Conservation (phyloP, 768 basidiomycete species). For the Suillus paluster region DNA sequence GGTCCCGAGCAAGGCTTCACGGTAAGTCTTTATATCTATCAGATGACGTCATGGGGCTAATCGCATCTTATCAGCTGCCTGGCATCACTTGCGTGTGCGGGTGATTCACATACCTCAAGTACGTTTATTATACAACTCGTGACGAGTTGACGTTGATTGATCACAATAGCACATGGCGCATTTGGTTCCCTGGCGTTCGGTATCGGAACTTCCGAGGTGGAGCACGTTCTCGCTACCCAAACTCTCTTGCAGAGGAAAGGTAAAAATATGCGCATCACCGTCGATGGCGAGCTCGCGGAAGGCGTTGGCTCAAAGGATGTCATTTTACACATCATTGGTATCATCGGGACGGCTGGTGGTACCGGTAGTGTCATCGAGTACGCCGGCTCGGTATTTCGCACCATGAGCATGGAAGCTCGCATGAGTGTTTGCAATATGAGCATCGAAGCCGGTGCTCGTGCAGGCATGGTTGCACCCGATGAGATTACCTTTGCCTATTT, state of each 20-base stretch:
- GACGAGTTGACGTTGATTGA: slow-evolving; percentile 7
- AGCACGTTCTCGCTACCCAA: slow-evolving; percentile 93
- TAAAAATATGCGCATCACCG: slow-evolving; percentile 92
- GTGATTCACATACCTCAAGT: slow-evolving; percentile 95
- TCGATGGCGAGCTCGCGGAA: slow-evolving; percentile 79
- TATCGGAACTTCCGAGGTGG: slow-evolving; percentile 93
- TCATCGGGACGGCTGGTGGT: slow-evolving; percentile 92
- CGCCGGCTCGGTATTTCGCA: slow-evolving; percentile 85
- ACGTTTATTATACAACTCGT: slow-evolving; percentile 30
- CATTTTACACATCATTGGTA: slow-evolving; percentile 87
- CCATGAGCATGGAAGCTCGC: slow-evolving; percentile 87
- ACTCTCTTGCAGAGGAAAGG: slow-evolving; percentile 85
- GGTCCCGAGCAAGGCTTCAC: slow-evolving; percentile 96
- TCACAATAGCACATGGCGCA: slow-evolving; percentile 75
- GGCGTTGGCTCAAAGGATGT: slow-evolving; percentile 92
- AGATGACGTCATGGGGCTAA: background rate
- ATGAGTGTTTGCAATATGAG: slow-evolving; percentile 97
- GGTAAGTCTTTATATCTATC: slow-evolving; percentile 38
- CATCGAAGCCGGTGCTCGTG: slow-evolving; percentile 91
- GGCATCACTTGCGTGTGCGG: slow-evolving; percentile 87
- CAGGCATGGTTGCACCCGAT: slow-evolving; percentile 92
- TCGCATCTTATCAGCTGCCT: slow-evolving; percentile 51
- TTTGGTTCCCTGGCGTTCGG: slow-evolving; percentile 94
- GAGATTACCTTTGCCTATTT: slow-evolving; percentile 87
- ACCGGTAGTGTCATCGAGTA: slow-evolving; percentile 93